Base-by-base conservation (phyloP, 2,329 filamentous ascomycete genomes). In the Ramularia collo-cygni region DNA sequence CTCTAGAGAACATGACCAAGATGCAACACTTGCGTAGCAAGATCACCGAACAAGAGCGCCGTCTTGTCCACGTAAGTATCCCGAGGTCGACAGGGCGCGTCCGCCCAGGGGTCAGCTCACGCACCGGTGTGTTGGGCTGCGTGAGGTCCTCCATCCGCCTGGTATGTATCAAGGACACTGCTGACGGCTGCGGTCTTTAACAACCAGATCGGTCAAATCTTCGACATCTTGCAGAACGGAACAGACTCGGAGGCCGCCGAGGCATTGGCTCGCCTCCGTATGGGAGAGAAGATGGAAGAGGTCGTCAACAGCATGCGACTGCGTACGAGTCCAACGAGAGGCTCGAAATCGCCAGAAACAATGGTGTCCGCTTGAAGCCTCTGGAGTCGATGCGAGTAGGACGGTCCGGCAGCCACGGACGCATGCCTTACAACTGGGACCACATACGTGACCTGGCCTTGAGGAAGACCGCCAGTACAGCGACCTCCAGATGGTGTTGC, bases 231-330 rank as follows among this genome's bases (percentile, higher is more conserved):
- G 27, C 48, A 47, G 24, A 27, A 40, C 18, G 46, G 53, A 2
- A 45, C 42, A 19, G 46, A 56, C 16, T 19, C 43, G 8, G 38
- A 51, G 15, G 52, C 53, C 4, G 42, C 44, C 10, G 44, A 46
- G 32, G 18, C 47, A 8, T 38, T 55, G n/a, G 53, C 51, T 4
- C 44, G 46, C 4, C 37, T 56, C 8, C 48, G 53, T 4, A 29
- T 51, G 14, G 53, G 52, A 8, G 40, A 54, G 18, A 38, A 34
- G 8, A 29, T 52, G 8, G 45, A 47, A 12, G 26, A 39, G 18
- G 40, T 33, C 16, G 16, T 33, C 31, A 33, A 33, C 13, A n/a
- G 19, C 31, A 33, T 33, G 16, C 19, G 17, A 16, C 14, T 17
- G 31, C 31, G 31, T 4, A 4, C 16, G 16, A n/a, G 4, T 17